Conservation (phyloP, 2,329 filamentous ascomycete genomes). For the Monosporascus sp. region DNA sequence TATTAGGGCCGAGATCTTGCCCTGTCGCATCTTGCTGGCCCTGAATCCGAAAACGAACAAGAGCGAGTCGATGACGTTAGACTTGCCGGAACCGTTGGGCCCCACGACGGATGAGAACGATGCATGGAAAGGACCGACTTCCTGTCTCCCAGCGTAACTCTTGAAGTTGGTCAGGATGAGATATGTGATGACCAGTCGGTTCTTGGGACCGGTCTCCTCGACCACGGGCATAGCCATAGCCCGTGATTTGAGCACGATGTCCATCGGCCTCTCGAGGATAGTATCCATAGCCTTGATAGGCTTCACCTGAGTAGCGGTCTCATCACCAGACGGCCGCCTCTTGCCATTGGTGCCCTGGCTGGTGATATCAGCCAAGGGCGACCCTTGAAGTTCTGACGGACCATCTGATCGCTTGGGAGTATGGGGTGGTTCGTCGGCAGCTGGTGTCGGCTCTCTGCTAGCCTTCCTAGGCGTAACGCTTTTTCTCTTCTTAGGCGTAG, state of each 20-base stretch:
- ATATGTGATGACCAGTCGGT: conserved; percentile 88
- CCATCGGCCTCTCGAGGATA: conserved; percentile 82
- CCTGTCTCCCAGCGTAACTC: conserved; percentile 91
- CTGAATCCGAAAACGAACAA: conserved; percentile 99
- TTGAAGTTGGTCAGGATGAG: conserved; percentile 96
- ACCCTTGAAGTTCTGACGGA: conserved; percentile 42
- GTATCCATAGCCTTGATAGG: conserved; percentile 73
- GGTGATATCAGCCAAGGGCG: conserved; percentile 71
- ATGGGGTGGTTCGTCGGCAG: conserved; percentile 34
- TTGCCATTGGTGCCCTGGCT: conserved; percentile 59
- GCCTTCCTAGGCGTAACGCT: conserved; percentile 42
- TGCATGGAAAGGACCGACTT: conserved; percentile 92
- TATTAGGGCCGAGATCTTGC: conserved; percentile 95
- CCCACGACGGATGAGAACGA: conserved; percentile 98
- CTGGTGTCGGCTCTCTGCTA: conserved; percentile 35
- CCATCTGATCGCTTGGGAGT: conserved; percentile 52
- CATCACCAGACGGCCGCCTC: conserved; percentile 33
- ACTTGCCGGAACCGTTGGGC: conserved; percentile 96
- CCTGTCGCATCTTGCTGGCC: conserved; percentile 98
- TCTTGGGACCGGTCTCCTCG: conserved; percentile 71
- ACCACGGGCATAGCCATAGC: conserved; percentile 62
- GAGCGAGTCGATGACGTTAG: conserved; percentile 96
- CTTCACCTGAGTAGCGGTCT: conserved; percentile 52
- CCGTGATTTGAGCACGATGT: conserved; percentile 85
- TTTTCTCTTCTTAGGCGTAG: conserved; percentile 63